These are phyloP conservation scores for Puccinellia tenuiflora DNA, from an alignment of 176 grass and related monocot genomes.

Conservation along the genomic window DNA sequence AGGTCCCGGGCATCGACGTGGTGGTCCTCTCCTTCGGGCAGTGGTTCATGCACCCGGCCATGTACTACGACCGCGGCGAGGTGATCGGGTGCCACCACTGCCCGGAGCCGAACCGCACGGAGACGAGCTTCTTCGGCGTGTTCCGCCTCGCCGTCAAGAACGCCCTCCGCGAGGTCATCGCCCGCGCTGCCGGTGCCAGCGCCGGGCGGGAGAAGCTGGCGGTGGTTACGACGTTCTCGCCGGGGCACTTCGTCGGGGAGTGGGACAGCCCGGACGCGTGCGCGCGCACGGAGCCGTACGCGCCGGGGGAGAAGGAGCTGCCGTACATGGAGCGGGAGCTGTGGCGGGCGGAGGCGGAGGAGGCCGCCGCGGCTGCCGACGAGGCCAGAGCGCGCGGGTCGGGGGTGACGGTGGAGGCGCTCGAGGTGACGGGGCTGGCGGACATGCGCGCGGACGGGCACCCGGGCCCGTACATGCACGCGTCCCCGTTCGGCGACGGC, in stretches of 20 bases:
- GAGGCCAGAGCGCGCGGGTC: neutral
- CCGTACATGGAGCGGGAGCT: conserved; percentile 59
- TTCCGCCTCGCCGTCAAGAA: conserved; percentile 59
- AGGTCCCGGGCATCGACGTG: conserved; percentile 45
- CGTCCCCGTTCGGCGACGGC: conserved; percentile 38
- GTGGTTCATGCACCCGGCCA: conserved; percentile 78
- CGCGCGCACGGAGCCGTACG: conserved; percentile 52
- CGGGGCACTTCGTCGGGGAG: conserved; percentile 73
- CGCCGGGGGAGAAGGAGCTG: conserved; percentile 44
- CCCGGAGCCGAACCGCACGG: conserved; percentile 52
- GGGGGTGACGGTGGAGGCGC: conserved; percentile 32
- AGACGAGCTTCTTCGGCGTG: conserved; percentile 67
- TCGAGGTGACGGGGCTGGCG: conserved; percentile 57
- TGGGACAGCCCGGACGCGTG: conserved; percentile 66
- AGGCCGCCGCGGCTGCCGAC: conserved; percentile 28
- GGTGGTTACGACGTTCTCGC: conserved; percentile 73
- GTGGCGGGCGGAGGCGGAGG: conserved; percentile 45
- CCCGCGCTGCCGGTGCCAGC: neutral
- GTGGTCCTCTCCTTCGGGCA: conserved; percentile 68
- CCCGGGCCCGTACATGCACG: conserved; percentile 56
- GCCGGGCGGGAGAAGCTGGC: conserved; percentile 32
- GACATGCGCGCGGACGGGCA: conserved; percentile 61
- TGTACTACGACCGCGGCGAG: conserved; percentile 57
- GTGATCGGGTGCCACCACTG: conserved; percentile 79
- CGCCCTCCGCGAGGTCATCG: conserved; percentile 41